These are phyloP conservation scores for Maudiozyma serrabonitensis DNA, from an alignment of 805 yeast genomes.

Conservation along the genomic window DNA sequence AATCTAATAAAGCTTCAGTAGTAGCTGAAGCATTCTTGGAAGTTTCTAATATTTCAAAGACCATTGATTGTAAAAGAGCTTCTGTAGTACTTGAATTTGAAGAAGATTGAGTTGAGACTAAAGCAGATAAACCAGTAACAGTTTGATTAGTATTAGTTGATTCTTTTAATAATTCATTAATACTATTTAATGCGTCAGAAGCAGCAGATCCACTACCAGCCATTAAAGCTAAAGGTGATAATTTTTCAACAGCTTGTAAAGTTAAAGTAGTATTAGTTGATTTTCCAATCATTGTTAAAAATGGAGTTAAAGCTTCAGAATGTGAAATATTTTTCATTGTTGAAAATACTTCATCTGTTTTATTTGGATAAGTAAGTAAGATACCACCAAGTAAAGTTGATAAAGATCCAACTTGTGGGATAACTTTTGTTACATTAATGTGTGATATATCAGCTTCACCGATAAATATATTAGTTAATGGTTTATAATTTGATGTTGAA, in stretches of 20 bases:
- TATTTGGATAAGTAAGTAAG: slow-evolving; percentile 16
- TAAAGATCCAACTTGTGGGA: slow-evolving; percentile 24
- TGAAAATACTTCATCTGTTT: slow-evolving; percentile 13
- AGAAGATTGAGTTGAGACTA: slow-evolving; percentile 13
- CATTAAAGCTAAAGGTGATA: slow-evolving; percentile 21
- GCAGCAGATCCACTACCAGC: slow-evolving; percentile 10
- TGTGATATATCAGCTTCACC: slow-evolving; percentile 27
- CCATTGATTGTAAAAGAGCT: slow-evolving; percentile 10
- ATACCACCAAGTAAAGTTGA: slow-evolving; percentile 22
- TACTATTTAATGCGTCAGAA: slow-evolving; percentile 8
- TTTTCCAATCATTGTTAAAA: slow-evolving; percentile 20
- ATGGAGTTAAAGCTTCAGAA: slow-evolving; percentile 23
- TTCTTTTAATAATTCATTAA: slow-evolving; percentile 12
- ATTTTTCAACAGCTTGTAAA: slow-evolving; percentile 16
- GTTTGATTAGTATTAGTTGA: slow-evolving; percentile 19
- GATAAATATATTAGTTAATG: slow-evolving; percentile 23
- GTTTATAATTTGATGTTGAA: slow-evolving; percentile 23
- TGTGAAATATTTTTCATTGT: slow-evolving; percentile 18
- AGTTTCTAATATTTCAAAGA: slow-evolving; percentile 15
- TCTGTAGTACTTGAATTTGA: slow-evolving; percentile 5
- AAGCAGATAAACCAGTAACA: slow-evolving; percentile 7
- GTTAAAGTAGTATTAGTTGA: slow-evolving; percentile 18
- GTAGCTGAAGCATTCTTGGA: slow-evolving; percentile 20
- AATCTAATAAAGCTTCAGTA: slow-evolving; percentile 16
- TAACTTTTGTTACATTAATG: slow-evolving; percentile 27